These are phyloP conservation scores for Lomentospora prolificans DNA, from an alignment of 2,329 filamentous ascomycete genomes.

Conservation along the genomic window DNA sequence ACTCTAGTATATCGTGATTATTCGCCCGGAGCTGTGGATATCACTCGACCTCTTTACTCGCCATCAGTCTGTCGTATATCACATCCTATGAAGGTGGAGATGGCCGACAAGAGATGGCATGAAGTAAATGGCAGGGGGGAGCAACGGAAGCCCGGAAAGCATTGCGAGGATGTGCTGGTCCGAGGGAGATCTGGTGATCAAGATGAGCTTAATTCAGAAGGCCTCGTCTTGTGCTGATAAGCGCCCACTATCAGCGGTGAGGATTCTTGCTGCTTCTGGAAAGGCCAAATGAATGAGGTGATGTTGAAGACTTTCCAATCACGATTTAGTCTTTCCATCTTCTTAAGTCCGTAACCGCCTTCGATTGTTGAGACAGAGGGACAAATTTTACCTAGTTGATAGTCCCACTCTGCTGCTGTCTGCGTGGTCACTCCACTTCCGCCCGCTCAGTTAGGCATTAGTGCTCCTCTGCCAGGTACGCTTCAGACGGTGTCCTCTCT, in stretches of 20 bases:
- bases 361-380: too few species aligned
- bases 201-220: not conserved
- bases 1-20: not conserved
- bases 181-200: conserved; percentile 2
- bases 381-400: not conserved
- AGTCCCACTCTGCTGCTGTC: not conserved
- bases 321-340: not conserved
- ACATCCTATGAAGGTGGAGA: not conserved
- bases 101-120: not conserved
- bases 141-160: not conserved
- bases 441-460: too few species aligned
- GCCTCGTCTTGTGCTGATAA: not conserved
- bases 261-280: not conserved
- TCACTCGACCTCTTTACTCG: not conserved
- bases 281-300: not conserved
- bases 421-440: too few species aligned
- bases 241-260: not conserved
- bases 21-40: not conserved
- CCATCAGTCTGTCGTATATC: not conserved
- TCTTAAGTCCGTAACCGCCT: not conserved
- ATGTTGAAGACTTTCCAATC: not conserved
- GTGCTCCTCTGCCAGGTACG: too few species aligned
- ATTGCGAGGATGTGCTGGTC: not conserved
- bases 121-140: not conserved
- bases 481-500: too few species aligned